Percentiles rank a stretch among this genome's conserved stretches.
phyloP scores from a whole-genome alignment of 306 rosid genomes.

The Malus domestica region DNA sequence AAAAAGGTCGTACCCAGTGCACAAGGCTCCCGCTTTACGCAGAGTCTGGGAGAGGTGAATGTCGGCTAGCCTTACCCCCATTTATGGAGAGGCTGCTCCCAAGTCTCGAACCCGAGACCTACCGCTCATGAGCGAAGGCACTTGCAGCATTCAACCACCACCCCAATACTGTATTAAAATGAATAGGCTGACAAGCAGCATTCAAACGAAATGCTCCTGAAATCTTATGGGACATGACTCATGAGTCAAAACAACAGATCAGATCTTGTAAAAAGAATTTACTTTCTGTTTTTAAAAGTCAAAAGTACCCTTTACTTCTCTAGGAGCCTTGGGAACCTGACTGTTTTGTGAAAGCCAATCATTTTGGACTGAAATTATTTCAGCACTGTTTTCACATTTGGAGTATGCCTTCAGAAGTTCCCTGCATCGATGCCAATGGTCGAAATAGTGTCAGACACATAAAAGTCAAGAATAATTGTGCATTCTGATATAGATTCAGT shows the following conservation, averaged over 20 bases:
- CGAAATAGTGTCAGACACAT: neutral
- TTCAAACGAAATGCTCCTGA: neutral
- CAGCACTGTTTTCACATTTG: constrained; percentile 67
- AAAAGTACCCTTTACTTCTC: constrained; percentile 47
- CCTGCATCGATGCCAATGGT: constrained; percentile 31
- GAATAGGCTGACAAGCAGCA: neutral
- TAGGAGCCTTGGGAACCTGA: constrained; percentile 43
- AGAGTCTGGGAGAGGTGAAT: too few relatives aligned
- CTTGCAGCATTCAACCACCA: too few relatives aligned
- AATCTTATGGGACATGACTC: neutral
- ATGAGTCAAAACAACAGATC: neutral
- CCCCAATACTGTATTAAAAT: neutral
- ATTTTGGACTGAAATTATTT: constrained; percentile 75
- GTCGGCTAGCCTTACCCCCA: too few relatives aligned
- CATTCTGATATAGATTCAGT: neutral
- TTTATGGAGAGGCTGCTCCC: too few relatives aligned
- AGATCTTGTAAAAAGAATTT: neutral
- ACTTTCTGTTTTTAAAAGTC: neutral
- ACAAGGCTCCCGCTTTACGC: too few relatives aligned
- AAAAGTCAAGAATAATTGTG: neutral
- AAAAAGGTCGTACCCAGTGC: too few relatives aligned
- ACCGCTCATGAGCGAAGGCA: too few relatives aligned
- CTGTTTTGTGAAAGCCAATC: constrained; percentile 68
- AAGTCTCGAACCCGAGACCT: too few relatives aligned
- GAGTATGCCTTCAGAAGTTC: constrained; percentile 85